These are phyloP conservation scores for Hibiscus syriacus DNA, from an alignment of 345 rosid genomes.

Conservation along the genomic window DNA sequence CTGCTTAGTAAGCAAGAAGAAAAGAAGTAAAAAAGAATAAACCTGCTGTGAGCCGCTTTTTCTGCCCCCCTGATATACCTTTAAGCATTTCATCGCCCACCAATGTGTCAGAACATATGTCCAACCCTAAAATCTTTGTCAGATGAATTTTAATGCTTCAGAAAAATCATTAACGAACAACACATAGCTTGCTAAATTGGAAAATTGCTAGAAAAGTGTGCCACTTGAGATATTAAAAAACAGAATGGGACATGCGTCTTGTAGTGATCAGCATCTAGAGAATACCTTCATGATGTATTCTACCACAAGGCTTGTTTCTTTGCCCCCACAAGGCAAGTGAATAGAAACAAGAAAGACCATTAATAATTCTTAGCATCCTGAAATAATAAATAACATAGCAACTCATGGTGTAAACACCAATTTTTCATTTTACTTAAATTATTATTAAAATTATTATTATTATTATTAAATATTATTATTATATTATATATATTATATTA, in stretches of 20 bases:
- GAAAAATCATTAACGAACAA: conserved; percentile 15
- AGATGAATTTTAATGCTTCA: conserved; percentile 42
- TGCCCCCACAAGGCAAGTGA: conserved; percentile 87
- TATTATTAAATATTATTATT: too few species aligned
- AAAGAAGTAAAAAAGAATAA: background rate
- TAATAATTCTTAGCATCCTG: background rate
- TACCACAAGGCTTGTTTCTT: conserved; percentile 73
- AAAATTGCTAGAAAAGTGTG: background rate
- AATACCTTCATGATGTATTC: conserved; percentile 94
- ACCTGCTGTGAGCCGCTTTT: conserved; percentile 98
- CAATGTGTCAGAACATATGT: conserved; percentile 82
- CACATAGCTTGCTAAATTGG: background rate
- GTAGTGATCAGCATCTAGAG: conserved; percentile 17
- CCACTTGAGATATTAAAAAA: background rate
- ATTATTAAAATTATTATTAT: too few species aligned
- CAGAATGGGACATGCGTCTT: background rate
- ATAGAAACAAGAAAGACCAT: conserved; percentile 23
- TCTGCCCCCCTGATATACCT: conserved; percentile 99
- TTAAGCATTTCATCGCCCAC: conserved; percentile 99
- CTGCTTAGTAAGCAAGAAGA: background rate
- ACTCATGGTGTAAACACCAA: too few species aligned
- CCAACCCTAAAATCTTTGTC: conserved; percentile 98
- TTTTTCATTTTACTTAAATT: too few species aligned
- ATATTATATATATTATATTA: too few species aligned
- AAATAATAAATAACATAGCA: background rate